phyloP scores from a whole-genome alignment of 257 asterid genomes.

The Haberlea rhodopensis region DNA sequence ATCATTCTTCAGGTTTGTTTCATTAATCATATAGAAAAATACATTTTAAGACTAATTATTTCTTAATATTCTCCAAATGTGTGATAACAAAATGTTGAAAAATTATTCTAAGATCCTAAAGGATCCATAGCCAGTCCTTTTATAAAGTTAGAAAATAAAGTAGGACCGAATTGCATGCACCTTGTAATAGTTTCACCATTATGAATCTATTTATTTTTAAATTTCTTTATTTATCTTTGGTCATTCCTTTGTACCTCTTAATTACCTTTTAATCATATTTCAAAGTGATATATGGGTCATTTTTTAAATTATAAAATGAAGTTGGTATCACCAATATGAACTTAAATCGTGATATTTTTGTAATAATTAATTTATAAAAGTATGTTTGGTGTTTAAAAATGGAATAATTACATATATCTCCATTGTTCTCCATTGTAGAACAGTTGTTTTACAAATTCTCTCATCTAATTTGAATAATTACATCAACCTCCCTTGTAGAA shows the following conservation, averaged over 20 bases:
- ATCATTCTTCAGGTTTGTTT: conserved; percentile 31
- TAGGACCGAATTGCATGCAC: not conserved
- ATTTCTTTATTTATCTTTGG: conserved; percentile 22
- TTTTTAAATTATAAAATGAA: too few relatives aligned
- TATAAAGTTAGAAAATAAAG: conserved; percentile 22
- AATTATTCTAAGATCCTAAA: conserved; percentile 21
- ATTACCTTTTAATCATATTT: conserved; percentile 5
- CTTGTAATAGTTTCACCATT: conserved; percentile 20
- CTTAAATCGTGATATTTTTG: too few relatives aligned
- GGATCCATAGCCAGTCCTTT: conserved; percentile 13
- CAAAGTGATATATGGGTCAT: not conserved
- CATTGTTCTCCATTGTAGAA: too few relatives aligned
- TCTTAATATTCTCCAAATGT: too few relatives aligned
- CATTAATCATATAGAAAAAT: not conserved
- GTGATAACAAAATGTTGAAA: too few relatives aligned
- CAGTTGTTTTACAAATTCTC: too few relatives aligned
- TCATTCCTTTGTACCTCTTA: conserved; percentile 4
- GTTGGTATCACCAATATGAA: too few relatives aligned
- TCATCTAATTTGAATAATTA: too few relatives aligned
- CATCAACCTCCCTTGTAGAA: too few relatives aligned
- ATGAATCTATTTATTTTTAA: conserved; percentile 13
- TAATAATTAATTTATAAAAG: not conserved
- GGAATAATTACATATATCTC: too few relatives aligned
- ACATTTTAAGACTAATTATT: too few relatives aligned
- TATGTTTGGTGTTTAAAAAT: too few relatives aligned